Base-by-base conservation (phyloP, 129 eudicot species). In the Mikania micrantha region DNA sequence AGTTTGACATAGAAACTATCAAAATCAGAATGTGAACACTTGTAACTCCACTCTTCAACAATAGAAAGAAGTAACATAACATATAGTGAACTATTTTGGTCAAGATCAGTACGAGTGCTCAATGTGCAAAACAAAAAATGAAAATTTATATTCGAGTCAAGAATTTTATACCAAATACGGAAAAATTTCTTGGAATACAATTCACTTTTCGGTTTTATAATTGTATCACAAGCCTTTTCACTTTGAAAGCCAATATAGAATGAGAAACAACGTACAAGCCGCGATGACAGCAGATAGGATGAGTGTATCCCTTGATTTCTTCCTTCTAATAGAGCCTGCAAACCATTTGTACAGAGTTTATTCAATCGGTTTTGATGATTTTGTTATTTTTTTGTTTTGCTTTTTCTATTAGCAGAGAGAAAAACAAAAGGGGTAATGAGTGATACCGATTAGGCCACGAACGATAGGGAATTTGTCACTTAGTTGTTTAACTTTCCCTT, bases 161-260 rank as follows among this genome's bases (percentile, higher is more conserved):
- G n/a, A 64, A 64, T 16, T 25, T 40, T 64, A 73, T 52, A 73
- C 32, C 65, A 64, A 62, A 48, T 62, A 45, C 36, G 63, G 69
- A 62, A 75, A 77, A 72, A 72, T 42, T 76, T 60, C 72, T 60
- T 64, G 38, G 8, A 57, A 22, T 58, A 68, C 60, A 67, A 10
- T 59, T 41, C 29, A 45, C 42, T 53, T 68, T 50, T 25, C 21
- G 1, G 9, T 39, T 42, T 67, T 39, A 7, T 21, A 40, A 40
- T 34, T 57, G 64, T 72, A 63, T 34, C 68, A 70, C 40, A 72
- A 49, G 50, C 27, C 5, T 60, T 42, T 67, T 81, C 83, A 92
- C 84, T 86, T 86, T 39, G 98, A 88, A 74, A 92, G 95, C 96
- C 96, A 92, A 56, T 92, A 88, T 77, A 88, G 81, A 60, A 93